Percentiles rank a stretch among this genome's conserved stretches.
Conservation (phyloP, 441 rosid genomes). For the Gossypium gossypioides region DNA sequence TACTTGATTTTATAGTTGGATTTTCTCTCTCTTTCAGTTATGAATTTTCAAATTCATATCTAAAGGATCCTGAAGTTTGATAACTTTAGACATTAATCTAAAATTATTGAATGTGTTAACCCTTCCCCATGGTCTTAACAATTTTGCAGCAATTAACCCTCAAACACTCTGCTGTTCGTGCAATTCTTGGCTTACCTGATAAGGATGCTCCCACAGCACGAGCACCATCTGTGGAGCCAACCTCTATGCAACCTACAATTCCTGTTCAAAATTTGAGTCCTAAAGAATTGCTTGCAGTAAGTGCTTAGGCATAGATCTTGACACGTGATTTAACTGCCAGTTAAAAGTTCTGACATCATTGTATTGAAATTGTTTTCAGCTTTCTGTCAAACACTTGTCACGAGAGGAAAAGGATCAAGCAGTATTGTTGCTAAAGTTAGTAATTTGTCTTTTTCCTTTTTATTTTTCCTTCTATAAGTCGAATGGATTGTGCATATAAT, state of each 20-base stretch:
- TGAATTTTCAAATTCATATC: not conserved
- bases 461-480: not conserved
- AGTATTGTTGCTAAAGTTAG: constrained; percentile 46
- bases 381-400: constrained; percentile 51
- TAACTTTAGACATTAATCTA: not conserved
- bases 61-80: not conserved
- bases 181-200: constrained; percentile 50
- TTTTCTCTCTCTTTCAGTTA: not conserved
- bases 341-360: constrained; percentile 11
- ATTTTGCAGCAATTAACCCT: constrained; percentile 62
- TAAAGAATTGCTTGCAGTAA: constrained; percentile 57
- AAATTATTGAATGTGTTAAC: not conserved
- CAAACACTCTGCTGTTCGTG: constrained; percentile 50
- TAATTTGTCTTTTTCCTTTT: not conserved
- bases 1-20: not conserved
- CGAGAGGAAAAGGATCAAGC: constrained; percentile 43
- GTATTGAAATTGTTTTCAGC: constrained; percentile 41
- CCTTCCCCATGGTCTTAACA: not conserved
- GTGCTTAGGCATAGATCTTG: constrained; percentile 20
- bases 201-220: constrained; percentile 24
- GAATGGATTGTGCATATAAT: not conserved
- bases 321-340: constrained; percentile 7
- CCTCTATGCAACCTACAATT: constrained; percentile 22
- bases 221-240: constrained; percentile 23
- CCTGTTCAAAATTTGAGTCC: constrained; percentile 41